Percentiles rank a stretch among this genome's conserved stretches.
phyloP scores from a whole-genome alignment of 2,329 filamentous ascomycete species.

The Metarhizium rileyi region DNA sequence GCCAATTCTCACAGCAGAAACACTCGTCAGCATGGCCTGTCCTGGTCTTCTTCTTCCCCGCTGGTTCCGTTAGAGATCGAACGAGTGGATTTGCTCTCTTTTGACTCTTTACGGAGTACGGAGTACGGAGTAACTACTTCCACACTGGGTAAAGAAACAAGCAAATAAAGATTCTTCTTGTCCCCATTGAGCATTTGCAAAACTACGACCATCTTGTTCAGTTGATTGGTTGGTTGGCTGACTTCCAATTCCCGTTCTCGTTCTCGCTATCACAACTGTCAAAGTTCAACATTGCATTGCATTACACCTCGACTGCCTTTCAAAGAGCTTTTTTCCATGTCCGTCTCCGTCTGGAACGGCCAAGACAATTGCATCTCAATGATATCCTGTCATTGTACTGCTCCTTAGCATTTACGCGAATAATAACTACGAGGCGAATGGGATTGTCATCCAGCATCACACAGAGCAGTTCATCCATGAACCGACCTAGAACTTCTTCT shows the following conservation, averaged over 20 bases:
- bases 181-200: no score
- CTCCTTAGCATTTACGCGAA: no score
- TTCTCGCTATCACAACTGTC: neutral
- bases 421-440: no score
- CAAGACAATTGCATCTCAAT: neutral
- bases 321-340: neutral
- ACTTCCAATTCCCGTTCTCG: neutral
- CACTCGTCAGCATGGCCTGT: neutral
- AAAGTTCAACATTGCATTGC: neutral
- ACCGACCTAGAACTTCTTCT: no score
- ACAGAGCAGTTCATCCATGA: no score
- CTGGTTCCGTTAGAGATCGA: neutral
- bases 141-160: no score
- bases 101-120: no score
- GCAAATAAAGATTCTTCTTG: no score
- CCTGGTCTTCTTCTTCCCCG: neutral
- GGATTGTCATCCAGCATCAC: no score
- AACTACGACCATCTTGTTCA: no score
- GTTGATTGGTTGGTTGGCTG: no score
- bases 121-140: no score
- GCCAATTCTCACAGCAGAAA: neutral
- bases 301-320: neutral
- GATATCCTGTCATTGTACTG: neutral
- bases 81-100: neutral
- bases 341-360: neutral